These are phyloP conservation scores for Maudiozyma saulgeensis DNA, from an alignment of 805 yeast genomes.

Conservation along the genomic window DNA sequence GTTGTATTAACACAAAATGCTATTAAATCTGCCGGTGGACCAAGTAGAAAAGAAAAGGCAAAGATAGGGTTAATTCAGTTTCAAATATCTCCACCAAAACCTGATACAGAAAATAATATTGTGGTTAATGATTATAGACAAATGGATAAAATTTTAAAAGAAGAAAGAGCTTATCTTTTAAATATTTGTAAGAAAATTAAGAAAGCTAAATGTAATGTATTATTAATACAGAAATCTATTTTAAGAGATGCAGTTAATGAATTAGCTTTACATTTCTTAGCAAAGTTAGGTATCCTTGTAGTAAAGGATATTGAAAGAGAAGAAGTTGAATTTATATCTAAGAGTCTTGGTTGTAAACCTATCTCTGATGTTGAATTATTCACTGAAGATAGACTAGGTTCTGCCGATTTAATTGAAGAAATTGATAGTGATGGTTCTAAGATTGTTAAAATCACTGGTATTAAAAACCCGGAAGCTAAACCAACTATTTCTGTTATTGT, in stretches of 20 bases:
- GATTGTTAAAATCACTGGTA: slow-evolving; percentile 80
- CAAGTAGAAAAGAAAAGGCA: slow-evolving; percentile 89
- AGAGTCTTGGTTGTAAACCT: slow-evolving; percentile 85
- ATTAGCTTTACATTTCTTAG: slow-evolving; percentile 84
- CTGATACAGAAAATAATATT: slow-evolving; percentile 95
- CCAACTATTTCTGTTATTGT: slow-evolving; percentile 80
- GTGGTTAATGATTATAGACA: slow-evolving; percentile 97
- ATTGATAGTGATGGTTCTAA: slow-evolving; percentile 81
- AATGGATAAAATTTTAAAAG: slow-evolving; percentile 97
- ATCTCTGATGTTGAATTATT: slow-evolving; percentile 92
- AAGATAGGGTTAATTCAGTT: slow-evolving; percentile 82
- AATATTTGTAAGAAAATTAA: slow-evolving; percentile 94
- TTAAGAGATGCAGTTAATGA: slow-evolving; percentile 92
- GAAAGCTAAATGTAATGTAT: slow-evolving; percentile 90
- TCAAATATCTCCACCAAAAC: slow-evolving; percentile 93
- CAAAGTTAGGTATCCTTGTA: slow-evolving; percentile 88
- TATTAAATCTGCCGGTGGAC: slow-evolving; percentile 88
- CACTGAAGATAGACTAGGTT: slow-evolving; percentile 85
- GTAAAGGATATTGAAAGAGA: slow-evolving; percentile 93
- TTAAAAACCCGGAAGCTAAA: slow-evolving; percentile 34
- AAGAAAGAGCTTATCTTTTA: slow-evolving; percentile 90
- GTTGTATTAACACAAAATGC: slow-evolving; percentile 88
- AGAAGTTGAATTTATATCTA: slow-evolving; percentile 81
- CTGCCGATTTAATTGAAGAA: slow-evolving; percentile 90
- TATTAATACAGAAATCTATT: slow-evolving; percentile 85